Conservation (phyloP, 768 basidiomycete species). For the Artomyces pyxidatus region DNA sequence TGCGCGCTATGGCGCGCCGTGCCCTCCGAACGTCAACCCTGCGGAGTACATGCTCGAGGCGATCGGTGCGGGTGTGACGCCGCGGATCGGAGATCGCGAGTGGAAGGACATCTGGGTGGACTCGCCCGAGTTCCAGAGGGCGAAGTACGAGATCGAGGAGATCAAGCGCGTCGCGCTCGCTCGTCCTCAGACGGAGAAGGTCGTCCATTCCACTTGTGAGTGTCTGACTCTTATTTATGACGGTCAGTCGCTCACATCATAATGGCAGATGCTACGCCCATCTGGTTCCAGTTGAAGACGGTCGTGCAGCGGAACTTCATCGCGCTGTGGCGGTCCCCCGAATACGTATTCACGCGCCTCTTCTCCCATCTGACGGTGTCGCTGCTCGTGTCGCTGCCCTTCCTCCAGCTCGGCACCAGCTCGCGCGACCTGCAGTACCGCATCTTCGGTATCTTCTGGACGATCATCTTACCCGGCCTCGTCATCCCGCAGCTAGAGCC, state of each 20-base stretch:
- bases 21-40: constrained; percentile 75
- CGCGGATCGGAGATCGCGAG: constrained; percentile 68
- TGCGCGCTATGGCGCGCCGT: constrained; percentile 60
- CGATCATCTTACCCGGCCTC: constrained; percentile 62
- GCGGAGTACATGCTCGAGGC: constrained; percentile 74
- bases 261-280: constrained; percentile 36
- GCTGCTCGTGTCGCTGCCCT: constrained; percentile 67
- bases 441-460: constrained; percentile 72
- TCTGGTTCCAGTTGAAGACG: constrained; percentile 62
- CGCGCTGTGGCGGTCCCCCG: constrained; percentile 76
- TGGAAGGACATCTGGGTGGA: constrained; percentile 86
- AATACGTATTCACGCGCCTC: constrained; percentile 79
- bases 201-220: neutral
- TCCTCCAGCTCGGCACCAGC: constrained; percentile 65
- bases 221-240: neutral
- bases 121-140: constrained; percentile 45
- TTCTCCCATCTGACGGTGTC: constrained; percentile 69
- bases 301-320: constrained; percentile 65
- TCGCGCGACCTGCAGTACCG: constrained; percentile 70
- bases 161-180: constrained; percentile 26
- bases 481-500: constrained; percentile 81
- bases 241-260: constrained; percentile 40
- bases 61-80: constrained; percentile 76
- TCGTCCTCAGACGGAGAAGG: neutral
- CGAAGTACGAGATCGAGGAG: constrained; percentile 30